Conservation (phyloP, 2,329 filamentous ascomycete genomes). For the Penicillium hesseltinei region DNA sequence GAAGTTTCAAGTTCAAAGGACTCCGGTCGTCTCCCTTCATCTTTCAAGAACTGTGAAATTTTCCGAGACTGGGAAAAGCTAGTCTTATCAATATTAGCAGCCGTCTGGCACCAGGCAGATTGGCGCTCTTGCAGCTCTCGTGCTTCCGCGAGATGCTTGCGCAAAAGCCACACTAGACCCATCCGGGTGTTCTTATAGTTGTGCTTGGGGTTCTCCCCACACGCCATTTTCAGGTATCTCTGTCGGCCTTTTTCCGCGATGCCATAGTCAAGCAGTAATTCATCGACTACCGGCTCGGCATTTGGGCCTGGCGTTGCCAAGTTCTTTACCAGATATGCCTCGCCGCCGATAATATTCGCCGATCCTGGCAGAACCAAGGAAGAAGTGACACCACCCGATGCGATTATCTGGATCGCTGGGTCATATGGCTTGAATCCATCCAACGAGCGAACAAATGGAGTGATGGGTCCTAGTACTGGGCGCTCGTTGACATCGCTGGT, state of each 20-base stretch:
- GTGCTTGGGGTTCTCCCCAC: background rate
- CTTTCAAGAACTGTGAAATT: background rate
- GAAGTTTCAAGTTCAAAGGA: background rate
- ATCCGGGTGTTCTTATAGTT: background rate
- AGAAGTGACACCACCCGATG: background rate
- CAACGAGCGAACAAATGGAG: background rate
- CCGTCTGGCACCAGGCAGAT: background rate
- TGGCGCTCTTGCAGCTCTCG: background rate
- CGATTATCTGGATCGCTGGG: background rate
- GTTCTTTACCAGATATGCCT: background rate
- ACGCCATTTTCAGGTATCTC: background rate
- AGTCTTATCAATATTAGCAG: background rate
- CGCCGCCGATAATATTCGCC: background rate
- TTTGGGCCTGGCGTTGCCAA: background rate
- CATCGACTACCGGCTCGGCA: background rate
- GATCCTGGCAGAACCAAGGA: background rate
- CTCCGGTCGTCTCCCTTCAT: background rate
- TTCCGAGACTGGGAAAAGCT: background rate
- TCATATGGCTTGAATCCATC: background rate
- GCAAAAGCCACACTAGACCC: background rate
- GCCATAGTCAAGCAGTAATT: background rate
- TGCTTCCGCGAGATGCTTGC: background rate
- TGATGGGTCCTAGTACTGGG: background rate
- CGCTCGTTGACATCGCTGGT: background rate
- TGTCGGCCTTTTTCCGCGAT: background rate